Conservation (phyloP, 148 eudicot genomes). For the Cornus kousa region DNA sequence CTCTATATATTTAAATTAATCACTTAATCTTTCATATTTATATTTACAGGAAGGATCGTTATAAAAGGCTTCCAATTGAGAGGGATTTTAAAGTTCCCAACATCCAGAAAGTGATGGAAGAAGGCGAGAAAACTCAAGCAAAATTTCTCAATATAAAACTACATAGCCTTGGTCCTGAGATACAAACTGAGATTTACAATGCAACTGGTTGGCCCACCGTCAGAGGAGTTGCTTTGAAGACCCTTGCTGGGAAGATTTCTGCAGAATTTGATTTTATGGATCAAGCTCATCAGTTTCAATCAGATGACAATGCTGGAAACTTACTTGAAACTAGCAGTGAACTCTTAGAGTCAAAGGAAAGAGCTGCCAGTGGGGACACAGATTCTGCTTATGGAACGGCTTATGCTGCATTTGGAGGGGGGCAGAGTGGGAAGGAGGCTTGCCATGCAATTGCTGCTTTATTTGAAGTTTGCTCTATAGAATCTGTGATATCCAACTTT, state of each 20-base stretch:
- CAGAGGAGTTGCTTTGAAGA: constrained; percentile 79
- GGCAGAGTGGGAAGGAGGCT: constrained; percentile 77
- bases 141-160: constrained; percentile 64
- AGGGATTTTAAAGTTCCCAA: constrained; percentile 69
- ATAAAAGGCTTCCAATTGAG: constrained; percentile 61
- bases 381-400: constrained; percentile 84
- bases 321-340: neutral
- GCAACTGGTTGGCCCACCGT: constrained; percentile 94
- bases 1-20: neutral
- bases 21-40: neutral
- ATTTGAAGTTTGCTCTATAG: constrained; percentile 91
- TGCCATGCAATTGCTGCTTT: constrained; percentile 96
- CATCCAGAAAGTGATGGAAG: constrained; percentile 69
- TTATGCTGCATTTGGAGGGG: constrained; percentile 81
- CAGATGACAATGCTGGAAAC: neutral
- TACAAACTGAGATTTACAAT: constrained; percentile 66
- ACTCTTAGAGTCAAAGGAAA: too few relatives aligned
- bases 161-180: constrained; percentile 37
- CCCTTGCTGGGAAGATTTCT: constrained; percentile 86
- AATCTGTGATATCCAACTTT: constrained; percentile 91
- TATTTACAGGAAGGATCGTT: constrained; percentile 49
- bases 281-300: constrained; percentile 28
- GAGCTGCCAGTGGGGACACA: neutral
- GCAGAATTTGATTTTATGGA: constrained; percentile 62
- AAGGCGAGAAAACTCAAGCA: constrained; percentile 72